Percentiles rank a stretch among this genome's conserved stretches.
phyloP scores from a whole-genome alignment of 78 protist species.

The Capsaspora owczarzaki region DNA sequence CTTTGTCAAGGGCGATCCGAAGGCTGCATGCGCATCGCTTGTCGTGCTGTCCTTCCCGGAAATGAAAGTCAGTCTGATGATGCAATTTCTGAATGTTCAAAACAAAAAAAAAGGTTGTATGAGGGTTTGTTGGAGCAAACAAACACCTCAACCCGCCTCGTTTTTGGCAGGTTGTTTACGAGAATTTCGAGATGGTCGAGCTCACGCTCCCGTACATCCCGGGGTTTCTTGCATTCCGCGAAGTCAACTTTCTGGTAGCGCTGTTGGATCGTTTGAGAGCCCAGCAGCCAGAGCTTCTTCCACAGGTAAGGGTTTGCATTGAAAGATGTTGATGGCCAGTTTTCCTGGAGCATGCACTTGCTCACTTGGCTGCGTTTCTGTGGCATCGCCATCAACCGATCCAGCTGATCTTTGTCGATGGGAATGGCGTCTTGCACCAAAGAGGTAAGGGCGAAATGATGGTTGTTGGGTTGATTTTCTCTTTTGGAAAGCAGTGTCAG shows the following conservation, averaged over 20 bases:
- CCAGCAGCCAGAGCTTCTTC: slow-evolving; percentile 5
- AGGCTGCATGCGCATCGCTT: slow-evolving; percentile 22
- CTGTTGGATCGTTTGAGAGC: background rate
- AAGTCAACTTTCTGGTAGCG: background rate
- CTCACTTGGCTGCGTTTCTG: too few relatives aligned
- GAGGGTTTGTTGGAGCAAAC: too few relatives aligned
- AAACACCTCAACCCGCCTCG: background rate
- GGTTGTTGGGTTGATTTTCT: background rate
- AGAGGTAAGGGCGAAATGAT: background rate
- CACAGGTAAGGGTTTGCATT: slow-evolving; percentile 23
- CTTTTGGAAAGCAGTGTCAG: background rate
- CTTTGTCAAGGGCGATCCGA: slow-evolving; percentile 25
- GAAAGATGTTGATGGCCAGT: too few relatives aligned
- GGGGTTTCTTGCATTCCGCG: slow-evolving; percentile 40
- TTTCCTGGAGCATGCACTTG: too few relatives aligned
- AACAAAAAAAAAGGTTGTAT: background rate
- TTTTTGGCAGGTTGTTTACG: slow-evolving; percentile 12
- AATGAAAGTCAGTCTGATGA: background rate
- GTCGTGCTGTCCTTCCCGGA: slow-evolving; percentile 22
- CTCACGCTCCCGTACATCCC: slow-evolving; percentile 19
- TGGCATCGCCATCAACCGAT: too few relatives aligned
- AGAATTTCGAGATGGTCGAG: background rate
- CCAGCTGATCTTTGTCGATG: slow-evolving; percentile 33
- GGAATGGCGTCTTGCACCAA: slow-evolving; percentile 34
- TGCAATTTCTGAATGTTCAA: background rate